Evolutionary conservation across 495 filamentous ascomycete species (phyloP).

Genomic region (Daldinia caldariorum): DNA sequence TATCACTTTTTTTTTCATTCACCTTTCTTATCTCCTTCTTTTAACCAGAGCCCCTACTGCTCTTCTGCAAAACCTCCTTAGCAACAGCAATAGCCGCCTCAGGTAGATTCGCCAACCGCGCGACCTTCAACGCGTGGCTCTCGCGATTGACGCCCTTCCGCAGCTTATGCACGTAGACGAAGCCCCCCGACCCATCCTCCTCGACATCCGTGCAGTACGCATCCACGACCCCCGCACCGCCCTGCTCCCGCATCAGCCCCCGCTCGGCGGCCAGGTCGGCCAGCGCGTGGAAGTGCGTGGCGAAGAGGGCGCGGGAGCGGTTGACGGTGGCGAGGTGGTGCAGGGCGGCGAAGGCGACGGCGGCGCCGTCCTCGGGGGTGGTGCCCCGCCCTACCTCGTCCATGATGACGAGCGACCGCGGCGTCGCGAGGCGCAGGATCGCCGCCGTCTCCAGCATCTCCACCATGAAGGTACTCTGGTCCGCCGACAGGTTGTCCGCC

Average conservation of each 20-base stretch:
- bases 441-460: constrained; percentile 82
- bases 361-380: constrained; percentile 88
- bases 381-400: constrained; percentile 96
- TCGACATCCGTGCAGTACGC: constrained; percentile 91
- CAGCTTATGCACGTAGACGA: constrained; percentile 87
- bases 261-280: constrained; percentile 70
- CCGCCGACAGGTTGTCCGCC: constrained; percentile 88
- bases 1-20: background rate
- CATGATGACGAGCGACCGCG: constrained; percentile 93
- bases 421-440: constrained; percentile 73
- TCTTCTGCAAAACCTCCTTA: constrained; percentile 50
- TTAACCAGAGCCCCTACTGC: background rate
- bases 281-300: constrained; percentile 91
- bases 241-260: constrained; percentile 51
- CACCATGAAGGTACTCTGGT: constrained; percentile 96
- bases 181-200: constrained; percentile 69
- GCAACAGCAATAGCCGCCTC: constrained; percentile 68
- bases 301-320: constrained; percentile 83
- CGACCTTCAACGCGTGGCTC: constrained; percentile 93
- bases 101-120: constrained; percentile 81
- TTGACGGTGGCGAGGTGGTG: constrained; percentile 82
- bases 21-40: too few relatives aligned
- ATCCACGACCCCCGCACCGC: constrained; percentile 66
- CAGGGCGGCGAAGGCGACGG: constrained; percentile 87
- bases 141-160: constrained; percentile 83